Percentiles rank a stretch among this genome's conserved stretches.
These are phyloP conservation scores for Trichosporon ovoides DNA, from an alignment of 1,284 basidiomycete species.

Conservation along the genomic window DNA sequence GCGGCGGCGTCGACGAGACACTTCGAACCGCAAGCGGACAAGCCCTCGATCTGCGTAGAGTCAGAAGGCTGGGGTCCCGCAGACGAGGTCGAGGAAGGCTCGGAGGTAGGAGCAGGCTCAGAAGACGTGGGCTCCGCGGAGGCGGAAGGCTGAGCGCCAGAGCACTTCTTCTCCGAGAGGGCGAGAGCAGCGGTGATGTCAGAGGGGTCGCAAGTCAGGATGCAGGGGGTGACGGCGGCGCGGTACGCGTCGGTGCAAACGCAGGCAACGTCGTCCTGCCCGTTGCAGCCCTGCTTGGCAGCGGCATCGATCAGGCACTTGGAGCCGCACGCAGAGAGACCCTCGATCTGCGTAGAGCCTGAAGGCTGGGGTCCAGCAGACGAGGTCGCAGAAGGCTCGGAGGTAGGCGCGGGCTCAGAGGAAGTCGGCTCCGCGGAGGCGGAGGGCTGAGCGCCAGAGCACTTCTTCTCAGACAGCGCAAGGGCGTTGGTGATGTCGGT, in stretches of 20 bases:
- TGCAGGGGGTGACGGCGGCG: neutral
- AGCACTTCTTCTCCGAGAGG: neutral
- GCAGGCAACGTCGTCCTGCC: constrained; percentile 2
- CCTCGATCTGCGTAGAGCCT: neutral
- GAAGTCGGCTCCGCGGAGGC: neutral
- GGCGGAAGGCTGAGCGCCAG: neutral
- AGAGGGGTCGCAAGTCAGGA: neutral
- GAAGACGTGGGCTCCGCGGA: too few species aligned
- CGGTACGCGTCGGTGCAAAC: neutral
- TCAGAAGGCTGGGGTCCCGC: neutral
- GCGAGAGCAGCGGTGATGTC: constrained; percentile 3
- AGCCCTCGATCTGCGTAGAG: neutral
- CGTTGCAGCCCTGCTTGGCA: neutral
- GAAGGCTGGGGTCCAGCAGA: neutral
- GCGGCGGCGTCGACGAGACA: neutral
- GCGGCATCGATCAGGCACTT: neutral
- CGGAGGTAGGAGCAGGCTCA: too few species aligned
- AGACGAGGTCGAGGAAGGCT: neutral
- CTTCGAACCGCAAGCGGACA: neutral
- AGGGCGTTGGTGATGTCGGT: neutral
- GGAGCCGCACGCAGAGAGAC: neutral
- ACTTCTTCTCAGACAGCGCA: neutral
- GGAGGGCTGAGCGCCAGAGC: neutral
- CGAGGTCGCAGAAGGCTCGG: neutral
- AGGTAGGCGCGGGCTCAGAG: neutral